A percentile compares a stretch with the other conserved stretches of the same genome.
Conservation (phyloP, 805 yeast genomes). For the Kodamaea sagamina region DNA sequence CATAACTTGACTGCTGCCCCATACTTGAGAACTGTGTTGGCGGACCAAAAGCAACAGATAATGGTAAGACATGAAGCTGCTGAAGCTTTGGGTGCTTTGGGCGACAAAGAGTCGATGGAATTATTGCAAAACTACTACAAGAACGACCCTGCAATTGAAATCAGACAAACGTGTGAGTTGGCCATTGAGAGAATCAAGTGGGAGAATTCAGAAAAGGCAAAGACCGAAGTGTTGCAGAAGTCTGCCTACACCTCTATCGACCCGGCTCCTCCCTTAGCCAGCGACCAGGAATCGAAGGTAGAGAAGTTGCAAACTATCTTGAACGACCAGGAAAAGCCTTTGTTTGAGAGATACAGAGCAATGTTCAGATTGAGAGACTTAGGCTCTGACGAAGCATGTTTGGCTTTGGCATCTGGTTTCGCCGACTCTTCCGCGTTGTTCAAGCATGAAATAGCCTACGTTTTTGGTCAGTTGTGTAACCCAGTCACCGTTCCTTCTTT, state of each 20-base stretch:
- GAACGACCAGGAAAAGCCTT: conserved; percentile 73
- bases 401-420: conserved; percentile 89
- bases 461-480: conserved; percentile 94
- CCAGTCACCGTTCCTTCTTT: conserved; percentile 90
- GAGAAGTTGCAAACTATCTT: conserved; percentile 65
- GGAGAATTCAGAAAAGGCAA: conserved; percentile 72
- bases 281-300: conserved; percentile 53
- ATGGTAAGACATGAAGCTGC: conserved; percentile 99
- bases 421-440: conserved; percentile 89
- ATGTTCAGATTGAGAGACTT: conserved; percentile 97
- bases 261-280: conserved; percentile 97
- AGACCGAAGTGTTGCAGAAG: conserved; percentile 68
- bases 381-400: conserved; percentile 89
- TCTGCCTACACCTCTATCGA: conserved; percentile 87
- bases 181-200: conserved; percentile 94
- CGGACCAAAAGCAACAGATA: conserved; percentile 67
- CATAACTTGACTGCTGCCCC: conserved; percentile 79
- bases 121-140: conserved; percentile 62
- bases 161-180: conserved; percentile 95
- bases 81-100: conserved; percentile 96
- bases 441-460: conserved; percentile 97
- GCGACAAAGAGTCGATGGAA: conserved; percentile 71
- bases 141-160: conserved; percentile 82
- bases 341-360: conserved; percentile 95
- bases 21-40: conserved; percentile 68